A percentile compares a stretch with the other conserved stretches of the same genome.
Conservation (phyloP, 148 eudicot species). For the Rhododendron ovatum region DNA sequence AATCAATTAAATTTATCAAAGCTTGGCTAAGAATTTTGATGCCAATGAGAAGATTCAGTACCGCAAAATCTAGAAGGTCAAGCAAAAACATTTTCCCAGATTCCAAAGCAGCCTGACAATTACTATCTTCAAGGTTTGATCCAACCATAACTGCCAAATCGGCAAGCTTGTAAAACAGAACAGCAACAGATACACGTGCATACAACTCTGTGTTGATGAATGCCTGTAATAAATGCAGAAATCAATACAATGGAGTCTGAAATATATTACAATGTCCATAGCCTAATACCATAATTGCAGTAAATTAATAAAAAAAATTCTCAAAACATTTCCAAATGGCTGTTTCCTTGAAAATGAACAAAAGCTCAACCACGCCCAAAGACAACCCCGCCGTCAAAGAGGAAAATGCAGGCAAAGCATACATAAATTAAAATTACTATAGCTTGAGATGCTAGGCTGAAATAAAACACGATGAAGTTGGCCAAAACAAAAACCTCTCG, state of each 20-base stretch:
- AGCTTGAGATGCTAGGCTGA: neutral
- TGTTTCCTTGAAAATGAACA: neutral
- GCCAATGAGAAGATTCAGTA: slow-evolving; percentile 23
- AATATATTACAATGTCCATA: neutral
- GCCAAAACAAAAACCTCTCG: neutral
- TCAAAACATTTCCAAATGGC: neutral
- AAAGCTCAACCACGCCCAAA: neutral
- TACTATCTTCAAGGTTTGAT: slow-evolving; percentile 33
- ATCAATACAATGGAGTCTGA: neutral
- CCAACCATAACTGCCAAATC: slow-evolving; percentile 42
- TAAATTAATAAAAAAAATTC: neutral
- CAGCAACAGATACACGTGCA: slow-evolving; percentile 97
- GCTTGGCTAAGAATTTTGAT: neutral
- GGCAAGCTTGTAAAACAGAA: slow-evolving; percentile 73
- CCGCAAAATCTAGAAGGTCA: slow-evolving; percentile 82
- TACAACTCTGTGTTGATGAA: slow-evolving; percentile 93
- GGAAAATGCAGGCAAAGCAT: neutral
- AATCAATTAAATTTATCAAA: neutral
- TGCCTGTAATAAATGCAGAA: slow-evolving; percentile 34
- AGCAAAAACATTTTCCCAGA: slow-evolving; percentile 83
- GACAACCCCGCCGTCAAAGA: neutral
- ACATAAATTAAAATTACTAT: neutral
- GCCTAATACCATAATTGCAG: neutral
- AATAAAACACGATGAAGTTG: neutral
- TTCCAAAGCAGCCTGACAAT: slow-evolving; percentile 45